phyloP scores from a whole-genome alignment of 192 early-diverging fungal species.

The Linnemannia exigua region DNA sequence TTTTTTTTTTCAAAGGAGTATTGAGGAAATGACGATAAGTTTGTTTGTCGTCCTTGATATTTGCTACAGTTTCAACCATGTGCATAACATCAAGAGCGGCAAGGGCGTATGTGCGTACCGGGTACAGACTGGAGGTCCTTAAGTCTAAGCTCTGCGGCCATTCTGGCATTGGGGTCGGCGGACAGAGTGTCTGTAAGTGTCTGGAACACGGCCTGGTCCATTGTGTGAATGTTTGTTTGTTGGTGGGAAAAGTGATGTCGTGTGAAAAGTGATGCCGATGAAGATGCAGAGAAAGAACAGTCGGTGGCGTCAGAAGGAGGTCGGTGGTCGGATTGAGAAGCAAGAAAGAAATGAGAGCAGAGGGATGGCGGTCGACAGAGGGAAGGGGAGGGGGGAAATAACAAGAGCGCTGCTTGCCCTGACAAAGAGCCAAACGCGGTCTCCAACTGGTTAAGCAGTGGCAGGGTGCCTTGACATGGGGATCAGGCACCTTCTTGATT shows the following conservation, averaged over 20 bases:
- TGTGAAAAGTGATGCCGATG: background rate
- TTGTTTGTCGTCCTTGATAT: too few species aligned
- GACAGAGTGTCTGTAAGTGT: constrained; percentile 76
- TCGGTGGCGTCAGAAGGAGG: too few species aligned
- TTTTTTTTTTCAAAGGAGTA: background rate
- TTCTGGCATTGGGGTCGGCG: constrained; percentile 69
- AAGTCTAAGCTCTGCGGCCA: constrained; percentile 74
- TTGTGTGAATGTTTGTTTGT: constrained; percentile 30
- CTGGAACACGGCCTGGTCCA: constrained; percentile 81
- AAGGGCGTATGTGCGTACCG: constrained; percentile 58
- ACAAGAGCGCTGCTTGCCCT: background rate
- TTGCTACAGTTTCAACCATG: background rate
- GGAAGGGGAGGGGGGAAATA: background rate
- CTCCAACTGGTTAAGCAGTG: background rate
- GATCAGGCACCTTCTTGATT: background rate
- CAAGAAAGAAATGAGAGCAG: too few species aligned
- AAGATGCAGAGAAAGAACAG: too few species aligned
- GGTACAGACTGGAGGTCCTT: constrained; percentile 72
- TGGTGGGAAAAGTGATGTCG: background rate
- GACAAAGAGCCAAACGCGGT: background rate
- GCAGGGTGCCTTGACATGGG: background rate
- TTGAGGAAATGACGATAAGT: background rate
- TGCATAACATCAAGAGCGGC: background rate
- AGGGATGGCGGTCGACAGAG: too few species aligned
- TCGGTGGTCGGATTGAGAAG: too few species aligned